Conservation (phyloP, 2,329 filamentous ascomycete genomes). For the Fusarium staphyleae region DNA sequence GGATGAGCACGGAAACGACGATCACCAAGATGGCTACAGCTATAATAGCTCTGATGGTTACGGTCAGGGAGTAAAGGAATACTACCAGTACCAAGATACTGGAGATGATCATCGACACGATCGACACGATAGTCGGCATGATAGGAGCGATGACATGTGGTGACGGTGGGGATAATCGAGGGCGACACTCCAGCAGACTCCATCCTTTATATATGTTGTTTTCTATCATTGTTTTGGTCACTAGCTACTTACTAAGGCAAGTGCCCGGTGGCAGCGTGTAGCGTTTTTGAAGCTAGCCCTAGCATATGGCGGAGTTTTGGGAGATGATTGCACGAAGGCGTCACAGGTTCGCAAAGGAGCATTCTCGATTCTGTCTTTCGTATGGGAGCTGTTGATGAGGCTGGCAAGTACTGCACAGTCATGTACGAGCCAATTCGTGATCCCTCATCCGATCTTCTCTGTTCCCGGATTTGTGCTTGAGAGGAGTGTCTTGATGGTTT, state of each 20-base stretch:
- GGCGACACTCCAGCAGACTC: conserved; percentile 20
- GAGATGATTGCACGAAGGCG: conserved; percentile 36
- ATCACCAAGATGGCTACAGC: conserved; percentile 48
- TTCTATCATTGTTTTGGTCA: conserved; percentile 30
- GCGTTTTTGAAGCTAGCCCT: conserved; percentile 39
- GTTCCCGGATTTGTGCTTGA: conserved; percentile 19
- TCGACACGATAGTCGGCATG: conserved; percentile 44
- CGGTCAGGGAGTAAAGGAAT: conserved; percentile 50
- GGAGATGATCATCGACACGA: conserved; percentile 46
- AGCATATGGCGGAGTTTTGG: conserved; percentile 49
- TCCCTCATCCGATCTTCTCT: conserved; percentile 17
- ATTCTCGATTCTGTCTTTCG: conserved; percentile 27
- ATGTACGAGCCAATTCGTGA: conserved; percentile 21
- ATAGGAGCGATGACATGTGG: conserved; percentile 54
- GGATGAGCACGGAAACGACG: conserved; percentile 57
- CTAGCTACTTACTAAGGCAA: conserved; percentile 27
- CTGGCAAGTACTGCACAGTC: conserved; percentile 22
- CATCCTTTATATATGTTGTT: conserved; percentile 35
- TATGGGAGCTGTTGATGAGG: conserved; percentile 26
- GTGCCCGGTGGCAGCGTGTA: conserved; percentile 31
- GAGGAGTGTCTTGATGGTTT: conserved; percentile 22
- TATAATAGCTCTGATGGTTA: conserved; percentile 51
- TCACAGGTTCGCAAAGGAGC: conserved; percentile 32
- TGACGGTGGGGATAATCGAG: conserved; percentile 39
- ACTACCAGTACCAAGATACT: conserved; percentile 50